Evolutionary conservation across 352 stramenopile genomes (phyloP).

Genomic region (Phytopythium aichiense): DNA sequence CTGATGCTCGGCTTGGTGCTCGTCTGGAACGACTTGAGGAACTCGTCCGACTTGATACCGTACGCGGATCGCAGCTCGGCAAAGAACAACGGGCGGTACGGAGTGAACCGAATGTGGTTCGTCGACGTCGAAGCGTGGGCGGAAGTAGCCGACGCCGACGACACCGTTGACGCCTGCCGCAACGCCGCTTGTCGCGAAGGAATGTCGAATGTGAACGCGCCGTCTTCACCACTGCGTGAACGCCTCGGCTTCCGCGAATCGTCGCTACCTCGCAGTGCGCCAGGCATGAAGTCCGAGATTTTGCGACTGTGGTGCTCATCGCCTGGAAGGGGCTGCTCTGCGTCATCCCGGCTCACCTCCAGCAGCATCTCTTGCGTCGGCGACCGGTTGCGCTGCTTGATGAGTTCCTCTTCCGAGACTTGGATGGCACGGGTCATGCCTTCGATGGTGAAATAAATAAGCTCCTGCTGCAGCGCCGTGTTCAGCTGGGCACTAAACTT

Average conservation of each 20-base stretch:
- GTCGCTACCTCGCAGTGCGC: constrained; percentile 11
- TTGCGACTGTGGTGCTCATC: constrained; percentile 17
- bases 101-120: constrained; percentile 67
- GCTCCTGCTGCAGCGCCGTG: constrained; percentile 77
- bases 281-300: constrained; percentile 4
- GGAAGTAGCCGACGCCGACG: constrained; percentile 18
- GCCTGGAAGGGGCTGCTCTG: not conserved
- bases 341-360: constrained; percentile 11
- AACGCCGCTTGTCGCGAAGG: constrained; percentile 17
- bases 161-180: constrained; percentile 20
- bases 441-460: constrained; percentile 90
- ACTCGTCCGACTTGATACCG: constrained; percentile 60
- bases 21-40: constrained; percentile 69
- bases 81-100: constrained; percentile 71
- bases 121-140: constrained; percentile 9
- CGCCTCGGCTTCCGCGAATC: constrained; percentile 12
- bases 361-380: constrained; percentile 42
- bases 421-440: constrained; percentile 80
- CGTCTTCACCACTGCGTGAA: constrained; percentile 12
- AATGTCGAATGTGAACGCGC: constrained; percentile 33
- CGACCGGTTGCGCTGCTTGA: constrained; percentile 37
- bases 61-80: constrained; percentile 68
- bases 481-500: constrained; percentile 87
- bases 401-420: constrained; percentile 58
- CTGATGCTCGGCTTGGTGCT: constrained; percentile 88